A percentile compares a stretch with the other conserved stretches of the same genome.
phyloP scores from a whole-genome alignment of 1,284 basidiomycete genomes.

The Neonothopanus nambi region DNA sequence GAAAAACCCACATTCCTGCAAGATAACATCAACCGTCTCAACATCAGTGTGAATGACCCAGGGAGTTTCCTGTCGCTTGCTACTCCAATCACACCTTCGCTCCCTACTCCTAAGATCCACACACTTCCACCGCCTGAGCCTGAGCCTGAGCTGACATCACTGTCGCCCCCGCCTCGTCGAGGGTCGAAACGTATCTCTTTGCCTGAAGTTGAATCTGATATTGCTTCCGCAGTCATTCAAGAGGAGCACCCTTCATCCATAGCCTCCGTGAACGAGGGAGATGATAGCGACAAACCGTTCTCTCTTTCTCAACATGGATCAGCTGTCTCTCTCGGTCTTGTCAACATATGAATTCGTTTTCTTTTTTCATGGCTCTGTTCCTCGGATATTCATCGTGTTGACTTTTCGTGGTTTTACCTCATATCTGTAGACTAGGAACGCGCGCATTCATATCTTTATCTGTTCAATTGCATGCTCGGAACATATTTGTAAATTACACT shows the following conservation, averaged over 20 bases:
- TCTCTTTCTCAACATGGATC: slow-evolving; percentile 46
- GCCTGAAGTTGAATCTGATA: slow-evolving; percentile 5
- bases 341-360: slow-evolving; percentile 35
- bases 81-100: slow-evolving; percentile 41
- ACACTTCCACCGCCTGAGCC: slow-evolving; percentile 36
- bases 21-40: no score
- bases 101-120: slow-evolving; percentile 28
- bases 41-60: not conserved
- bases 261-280: not conserved
- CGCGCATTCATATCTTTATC: no score
- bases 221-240: not conserved
- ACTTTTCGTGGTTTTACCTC: no score
- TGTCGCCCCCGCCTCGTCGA: slow-evolving; percentile 62
- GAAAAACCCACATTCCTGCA: slow-evolving; percentile 36
- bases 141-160: slow-evolving; percentile 48
- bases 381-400: no score
- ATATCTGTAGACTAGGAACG: no score
- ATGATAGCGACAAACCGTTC: slow-evolving; percentile 27
- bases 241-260: not conserved
- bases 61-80: slow-evolving; percentile 53
- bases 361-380: not conserved
- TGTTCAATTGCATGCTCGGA: no score
- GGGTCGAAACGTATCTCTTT: slow-evolving; percentile 35
- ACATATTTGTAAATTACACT: no score
- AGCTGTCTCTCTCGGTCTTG: slow-evolving; percentile 45